These are phyloP conservation scores for Entomortierella chlamydospora DNA, from an alignment of 192 early-diverging fungal genomes.

Conservation along the genomic window DNA sequence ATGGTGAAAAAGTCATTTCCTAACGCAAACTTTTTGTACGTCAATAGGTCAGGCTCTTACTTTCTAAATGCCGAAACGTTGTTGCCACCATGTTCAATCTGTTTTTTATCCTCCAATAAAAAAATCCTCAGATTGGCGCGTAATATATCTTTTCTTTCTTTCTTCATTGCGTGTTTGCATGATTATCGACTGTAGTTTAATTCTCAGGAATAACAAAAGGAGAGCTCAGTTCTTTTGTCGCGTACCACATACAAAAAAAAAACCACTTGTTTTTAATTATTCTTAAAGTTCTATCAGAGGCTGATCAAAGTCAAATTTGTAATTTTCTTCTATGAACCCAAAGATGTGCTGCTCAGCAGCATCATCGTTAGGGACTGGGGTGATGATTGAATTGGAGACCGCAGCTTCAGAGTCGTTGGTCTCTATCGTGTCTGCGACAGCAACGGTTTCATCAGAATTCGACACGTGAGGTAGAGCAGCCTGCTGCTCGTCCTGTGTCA, in stretches of 20 bases:
- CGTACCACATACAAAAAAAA: no score
- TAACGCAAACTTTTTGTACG: neutral
- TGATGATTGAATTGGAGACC: no score
- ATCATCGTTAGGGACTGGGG: neutral
- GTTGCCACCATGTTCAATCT: conserved; percentile 43
- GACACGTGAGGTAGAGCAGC: conserved; percentile 9
- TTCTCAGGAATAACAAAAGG: no score
- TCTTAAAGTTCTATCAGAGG: no score
- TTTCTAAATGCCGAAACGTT: conserved; percentile 46
- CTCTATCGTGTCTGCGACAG: neutral
- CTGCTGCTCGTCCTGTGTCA: conserved; percentile 20
- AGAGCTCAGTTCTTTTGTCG: no score
- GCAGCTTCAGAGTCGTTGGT: neutral
- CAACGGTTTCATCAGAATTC: neutral
- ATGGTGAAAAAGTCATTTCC: neutral
- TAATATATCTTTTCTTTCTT: neutral
- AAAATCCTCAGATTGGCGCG: conserved; percentile 17
- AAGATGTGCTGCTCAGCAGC: conserved; percentile 8
- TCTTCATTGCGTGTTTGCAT: neutral
- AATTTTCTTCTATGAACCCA: neutral
- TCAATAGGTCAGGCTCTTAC: conserved; percentile 49
- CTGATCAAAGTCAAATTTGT: conserved; percentile 27
- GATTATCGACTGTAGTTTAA: no score
- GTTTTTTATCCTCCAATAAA: conserved; percentile 56
- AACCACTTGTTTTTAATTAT: no score